Conservation (phyloP, 352 stramenopile species). For the Phytophthora multivora region DNA sequence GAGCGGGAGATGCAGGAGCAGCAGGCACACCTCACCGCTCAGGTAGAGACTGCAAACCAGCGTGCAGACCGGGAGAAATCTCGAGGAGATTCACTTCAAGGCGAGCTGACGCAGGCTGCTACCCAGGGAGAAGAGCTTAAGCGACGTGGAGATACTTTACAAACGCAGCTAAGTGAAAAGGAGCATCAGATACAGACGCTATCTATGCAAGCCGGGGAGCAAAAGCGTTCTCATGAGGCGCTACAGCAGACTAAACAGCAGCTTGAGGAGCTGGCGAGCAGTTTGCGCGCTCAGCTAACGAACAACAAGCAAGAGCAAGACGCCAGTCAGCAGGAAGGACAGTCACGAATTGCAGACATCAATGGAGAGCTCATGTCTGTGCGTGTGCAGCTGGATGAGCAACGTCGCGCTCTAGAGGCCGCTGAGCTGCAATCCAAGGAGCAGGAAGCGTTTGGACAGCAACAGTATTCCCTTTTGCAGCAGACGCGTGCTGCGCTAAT, state of each 20-base stretch:
- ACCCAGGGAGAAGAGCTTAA: slow-evolving; percentile 46
- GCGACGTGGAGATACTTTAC: slow-evolving; percentile 55
- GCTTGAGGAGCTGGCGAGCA: slow-evolving; percentile 64
- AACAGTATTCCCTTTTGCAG: slow-evolving; percentile 63
- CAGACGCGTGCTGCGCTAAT: slow-evolving; percentile 45
- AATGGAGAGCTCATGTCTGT: slow-evolving; percentile 76
- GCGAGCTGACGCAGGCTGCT: slow-evolving; percentile 41
- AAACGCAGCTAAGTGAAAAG: slow-evolving; percentile 55
- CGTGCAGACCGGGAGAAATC: slow-evolving; percentile 32
- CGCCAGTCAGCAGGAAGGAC: slow-evolving; percentile 58
- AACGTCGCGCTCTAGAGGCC: slow-evolving; percentile 64
- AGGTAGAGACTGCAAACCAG: slow-evolving; percentile 51
- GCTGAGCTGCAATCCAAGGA: slow-evolving; percentile 74
- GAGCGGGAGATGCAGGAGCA: slow-evolving; percentile 53
- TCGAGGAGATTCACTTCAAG: slow-evolving; percentile 48
- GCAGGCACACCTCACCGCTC: slow-evolving; percentile 43
- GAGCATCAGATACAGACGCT: slow-evolving; percentile 64
- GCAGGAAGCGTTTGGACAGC: slow-evolving; percentile 54
- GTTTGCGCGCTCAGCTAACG: slow-evolving; percentile 60
- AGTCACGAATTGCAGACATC: slow-evolving; percentile 66
- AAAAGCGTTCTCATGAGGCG: slow-evolving; percentile 55
- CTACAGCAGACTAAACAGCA: slow-evolving; percentile 72
- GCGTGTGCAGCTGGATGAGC: slow-evolving; percentile 78
- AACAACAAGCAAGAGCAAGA: slow-evolving; percentile 61
- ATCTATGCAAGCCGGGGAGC: slow-evolving; percentile 57